Evolutionary conservation across 345 rosid genomes (phyloP).

Genomic region (Brassica incana): DNA sequence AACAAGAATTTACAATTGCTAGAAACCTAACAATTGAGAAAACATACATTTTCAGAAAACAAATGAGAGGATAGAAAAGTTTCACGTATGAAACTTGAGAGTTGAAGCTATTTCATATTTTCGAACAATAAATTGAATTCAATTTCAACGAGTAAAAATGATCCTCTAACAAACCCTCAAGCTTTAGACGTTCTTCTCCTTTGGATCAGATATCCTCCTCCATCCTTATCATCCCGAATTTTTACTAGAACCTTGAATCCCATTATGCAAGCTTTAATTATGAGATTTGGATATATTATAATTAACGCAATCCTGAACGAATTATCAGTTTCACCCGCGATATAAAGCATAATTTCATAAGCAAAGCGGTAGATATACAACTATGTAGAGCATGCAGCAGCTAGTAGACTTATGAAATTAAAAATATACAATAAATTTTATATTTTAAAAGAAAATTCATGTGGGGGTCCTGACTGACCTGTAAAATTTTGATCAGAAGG

Average conservation of each 20-base stretch:
- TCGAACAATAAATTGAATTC: background rate
- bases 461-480: conserved; percentile 22
- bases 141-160: background rate
- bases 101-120: background rate
- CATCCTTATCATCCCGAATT: background rate
- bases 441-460: background rate
- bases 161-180: background rate
- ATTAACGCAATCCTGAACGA: background rate
- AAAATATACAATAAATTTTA: background rate
- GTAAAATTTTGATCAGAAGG: conserved; percentile 14
- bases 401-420: background rate
- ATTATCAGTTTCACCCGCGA: background rate
- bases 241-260: background rate
- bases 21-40: no score
- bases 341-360: background rate
- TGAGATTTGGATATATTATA: background rate
- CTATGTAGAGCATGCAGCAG: background rate
- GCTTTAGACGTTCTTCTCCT: background rate
- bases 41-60: no score
- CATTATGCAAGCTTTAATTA: background rate
- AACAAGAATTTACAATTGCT: no score
- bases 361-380: background rate
- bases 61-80: no score
- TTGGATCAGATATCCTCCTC: background rate
- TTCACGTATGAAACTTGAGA: no score